A percentile compares a stretch with the other conserved stretches of the same genome.
Evolutionary conservation across 2,329 filamentous ascomycete genomes (phyloP).

Genomic region (Rhinocladiella similis): DNA sequence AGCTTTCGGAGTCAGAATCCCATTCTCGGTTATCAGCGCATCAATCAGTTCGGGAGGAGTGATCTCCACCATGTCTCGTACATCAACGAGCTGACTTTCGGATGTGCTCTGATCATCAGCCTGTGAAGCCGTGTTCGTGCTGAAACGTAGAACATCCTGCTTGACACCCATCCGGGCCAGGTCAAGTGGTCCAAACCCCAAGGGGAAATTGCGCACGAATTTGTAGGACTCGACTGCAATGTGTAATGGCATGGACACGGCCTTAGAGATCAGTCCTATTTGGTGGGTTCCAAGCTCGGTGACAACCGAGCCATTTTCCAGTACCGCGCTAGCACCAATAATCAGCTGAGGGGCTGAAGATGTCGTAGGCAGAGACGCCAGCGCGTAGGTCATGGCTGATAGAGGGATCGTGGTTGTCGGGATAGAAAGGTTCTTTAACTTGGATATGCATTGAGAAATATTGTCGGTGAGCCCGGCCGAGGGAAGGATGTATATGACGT

Average conservation of each 20-base stretch:
- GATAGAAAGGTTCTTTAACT: constrained; percentile 20
- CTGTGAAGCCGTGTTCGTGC: constrained; percentile 49
- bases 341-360: constrained; percentile 51
- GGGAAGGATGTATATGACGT: constrained; percentile 74
- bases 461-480: constrained; percentile 11
- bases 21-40: constrained; percentile 65
- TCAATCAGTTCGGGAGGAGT: constrained; percentile 63
- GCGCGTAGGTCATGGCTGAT: constrained; percentile 18
- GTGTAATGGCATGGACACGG: constrained; percentile 75
- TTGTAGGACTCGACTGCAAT: constrained; percentile 96
- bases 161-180: constrained; percentile 64
- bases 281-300: constrained; percentile 84
- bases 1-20: constrained; percentile 63
- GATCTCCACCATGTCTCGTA: constrained; percentile 46
- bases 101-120: constrained; percentile 18
- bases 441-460: constrained; percentile 3
- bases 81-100: constrained; percentile 19
- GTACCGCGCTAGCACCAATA: constrained; percentile 76
- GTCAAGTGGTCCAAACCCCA: constrained; percentile 48
- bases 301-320: constrained; percentile 91
- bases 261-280: constrained; percentile 77
- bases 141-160: constrained; percentile 75
- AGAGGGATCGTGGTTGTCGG: constrained; percentile 22
- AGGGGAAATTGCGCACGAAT: constrained; percentile 83
- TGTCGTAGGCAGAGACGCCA: constrained; percentile 16